phyloP scores from a whole-genome alignment of 1,284 basidiomycete genomes.

The Athelia sp. region DNA sequence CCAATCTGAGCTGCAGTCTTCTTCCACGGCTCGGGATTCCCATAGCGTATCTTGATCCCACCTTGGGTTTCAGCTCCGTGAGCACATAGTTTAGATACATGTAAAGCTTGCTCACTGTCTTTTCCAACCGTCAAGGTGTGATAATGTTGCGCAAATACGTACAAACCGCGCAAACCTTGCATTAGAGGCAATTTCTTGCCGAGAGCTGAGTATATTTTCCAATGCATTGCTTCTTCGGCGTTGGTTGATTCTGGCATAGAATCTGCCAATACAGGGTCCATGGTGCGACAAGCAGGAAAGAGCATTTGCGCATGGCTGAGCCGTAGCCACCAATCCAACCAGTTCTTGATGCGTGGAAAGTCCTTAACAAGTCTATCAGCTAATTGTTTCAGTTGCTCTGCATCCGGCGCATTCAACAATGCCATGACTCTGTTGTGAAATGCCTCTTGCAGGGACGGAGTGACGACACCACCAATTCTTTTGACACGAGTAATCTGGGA shows the following conservation, averaged over 20 bases:
- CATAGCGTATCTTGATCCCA: constrained; percentile 6
- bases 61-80: constrained; percentile 5
- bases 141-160: constrained; percentile 12
- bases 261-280: too few relatives aligned
- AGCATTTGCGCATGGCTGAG: too few relatives aligned
- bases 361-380: too few relatives aligned
- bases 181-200: constrained; percentile 16
- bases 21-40: constrained; percentile 9
- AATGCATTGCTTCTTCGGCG: constrained; percentile 27
- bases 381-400: too few relatives aligned
- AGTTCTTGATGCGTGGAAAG: too few relatives aligned
- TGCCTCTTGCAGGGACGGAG: constrained; percentile 3
- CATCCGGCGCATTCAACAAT: constrained; percentile 5
- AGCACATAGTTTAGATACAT: not conserved
- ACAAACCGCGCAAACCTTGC: constrained; percentile 14
- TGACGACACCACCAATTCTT: constrained; percentile 18
- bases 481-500: constrained; percentile 18
- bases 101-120: not conserved
- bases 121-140: not conserved
- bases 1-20: constrained; percentile 1
- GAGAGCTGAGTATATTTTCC: constrained; percentile 19
- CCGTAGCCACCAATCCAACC: too few relatives aligned
- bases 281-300: too few relatives aligned
- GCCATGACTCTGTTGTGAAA: constrained; percentile 12
- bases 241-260: constrained; percentile 18